Base-by-base conservation (phyloP, 1,139 yeast genomes). In the Lodderomyces metapsilosis region DNA sequence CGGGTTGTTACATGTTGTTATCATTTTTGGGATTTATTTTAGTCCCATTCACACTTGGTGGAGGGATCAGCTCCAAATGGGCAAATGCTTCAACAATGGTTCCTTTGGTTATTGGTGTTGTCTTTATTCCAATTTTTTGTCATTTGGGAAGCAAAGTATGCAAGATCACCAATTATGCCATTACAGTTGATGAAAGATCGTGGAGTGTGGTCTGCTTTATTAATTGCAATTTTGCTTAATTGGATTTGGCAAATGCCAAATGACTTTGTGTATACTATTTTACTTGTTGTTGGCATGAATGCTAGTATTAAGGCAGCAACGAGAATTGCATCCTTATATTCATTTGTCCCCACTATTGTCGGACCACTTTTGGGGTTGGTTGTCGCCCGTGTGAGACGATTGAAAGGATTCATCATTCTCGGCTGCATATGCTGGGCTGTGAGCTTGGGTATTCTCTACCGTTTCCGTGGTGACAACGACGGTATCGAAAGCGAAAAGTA, bases 241-340 rank as follows among this genome's bases (percentile, higher is more conserved):
- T 74, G 80, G 57, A 64, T 80, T 39, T 82, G 78, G 76, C 76
- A 76, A 61, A 78, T 82, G 84, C 87, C 84, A 39, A 80, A 81
- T 47, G 87, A 80, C 52, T 84, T 70, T 57, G 61, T 84, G 63
- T 83, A 79, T 58, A 74, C 88, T 0, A 82, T 83, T 15, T 65
- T 84, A 46, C 54, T 78, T n/a, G n/a, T n/a, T 38, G 86, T 82
- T 31, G 82, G 84, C 2, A 76, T 83, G 58, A 67, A 79, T 54
- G 78, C 80, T 49, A 66, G 81, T 12, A 61, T 68, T 37, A 69
- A 65, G 40, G 78, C 88, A 5, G 88, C 91, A 11, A 78, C 84
- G 10, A 73, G 88, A 61, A 83, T 84, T 53, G 65, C 79, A 3
- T 74, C 82, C 1, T 62, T 84, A 40, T 78, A 78, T 55, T 75